Evolutionary conservation across 2,329 filamentous ascomycete genomes (phyloP).

Genomic region (Penicillium vulpinum): DNA sequence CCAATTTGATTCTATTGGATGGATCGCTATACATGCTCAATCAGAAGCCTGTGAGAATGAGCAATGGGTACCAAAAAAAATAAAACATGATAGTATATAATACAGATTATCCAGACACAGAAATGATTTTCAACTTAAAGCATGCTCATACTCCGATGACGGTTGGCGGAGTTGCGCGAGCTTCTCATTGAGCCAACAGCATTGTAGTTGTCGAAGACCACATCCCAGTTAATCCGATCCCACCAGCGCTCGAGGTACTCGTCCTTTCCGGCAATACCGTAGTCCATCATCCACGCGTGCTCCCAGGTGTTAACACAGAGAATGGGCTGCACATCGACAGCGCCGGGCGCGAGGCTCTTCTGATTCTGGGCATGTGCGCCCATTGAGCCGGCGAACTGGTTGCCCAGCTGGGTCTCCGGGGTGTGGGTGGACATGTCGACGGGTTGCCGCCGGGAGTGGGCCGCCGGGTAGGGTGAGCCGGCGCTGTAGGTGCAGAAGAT

Average conservation of each 20-base stretch:
- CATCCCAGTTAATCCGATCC: constrained; percentile 80
- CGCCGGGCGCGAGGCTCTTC: constrained; percentile 42
- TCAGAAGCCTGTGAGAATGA: constrained; percentile 8
- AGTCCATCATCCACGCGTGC: constrained; percentile 87
- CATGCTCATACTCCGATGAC: constrained; percentile 30
- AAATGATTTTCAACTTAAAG: constrained; percentile 21
- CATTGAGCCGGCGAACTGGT: constrained; percentile 40
- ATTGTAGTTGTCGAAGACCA: constrained; percentile 57
- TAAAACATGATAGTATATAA: constrained; percentile 28
- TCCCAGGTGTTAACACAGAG: constrained; percentile 96
- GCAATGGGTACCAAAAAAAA: constrained; percentile 9
- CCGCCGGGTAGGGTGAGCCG: constrained; percentile 81
- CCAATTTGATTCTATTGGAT: constrained; percentile 18
- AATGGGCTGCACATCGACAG: constrained; percentile 66
- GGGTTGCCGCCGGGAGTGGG: constrained; percentile 72
- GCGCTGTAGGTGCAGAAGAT: constrained; percentile 89
- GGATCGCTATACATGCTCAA: constrained; percentile 21
- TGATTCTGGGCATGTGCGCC: constrained; percentile 35
- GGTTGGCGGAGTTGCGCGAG: constrained; percentile 19
- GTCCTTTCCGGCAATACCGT: constrained; percentile 72
- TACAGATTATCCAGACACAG: constrained; percentile 27
- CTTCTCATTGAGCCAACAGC: constrained; percentile 30
- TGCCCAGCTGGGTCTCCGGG: constrained; percentile 34
- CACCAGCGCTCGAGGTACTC: constrained; percentile 81
- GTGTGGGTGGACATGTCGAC: constrained; percentile 49